phyloP scores from a whole-genome alignment of 495 filamentous ascomycete genomes.

The Pyronema domesticum region DNA sequence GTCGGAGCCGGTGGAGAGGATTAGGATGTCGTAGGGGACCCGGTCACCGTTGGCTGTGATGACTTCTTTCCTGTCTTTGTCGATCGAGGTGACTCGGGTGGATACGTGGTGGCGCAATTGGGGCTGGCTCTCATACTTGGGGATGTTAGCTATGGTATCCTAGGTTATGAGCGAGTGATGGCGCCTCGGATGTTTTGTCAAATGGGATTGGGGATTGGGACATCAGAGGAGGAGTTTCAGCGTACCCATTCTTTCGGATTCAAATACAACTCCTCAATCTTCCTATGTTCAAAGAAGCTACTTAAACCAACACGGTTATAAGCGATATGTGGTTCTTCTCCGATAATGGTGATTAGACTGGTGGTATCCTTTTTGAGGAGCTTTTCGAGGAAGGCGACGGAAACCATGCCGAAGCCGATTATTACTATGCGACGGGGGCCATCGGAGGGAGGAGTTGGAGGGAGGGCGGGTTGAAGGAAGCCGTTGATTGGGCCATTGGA shows the following conservation, averaged over 20 bases:
- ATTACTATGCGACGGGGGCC: conserved; percentile 59
- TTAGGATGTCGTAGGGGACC: conserved; percentile 71
- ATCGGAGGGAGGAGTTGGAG: not conserved
- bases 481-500: not conserved
- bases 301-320: conserved; percentile 96
- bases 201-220: not conserved
- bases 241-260: conserved; percentile 79
- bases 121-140: conserved; percentile 29
- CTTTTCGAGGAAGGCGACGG: conserved; percentile 88
- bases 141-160: not conserved
- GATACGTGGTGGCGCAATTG: conserved; percentile 71
- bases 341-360: conserved; percentile 78
- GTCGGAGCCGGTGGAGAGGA: conserved; percentile 84
- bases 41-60: conserved; percentile 50
- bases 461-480: not conserved
- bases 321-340: conserved; percentile 78
- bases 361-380: conserved; percentile 62
- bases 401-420: conserved; percentile 90
- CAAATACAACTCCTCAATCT: conserved; percentile 77
- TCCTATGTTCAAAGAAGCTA: conserved; percentile 77
- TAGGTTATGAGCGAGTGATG: not conserved
- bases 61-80: conserved; percentile 45
- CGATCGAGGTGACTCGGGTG: conserved; percentile 56
- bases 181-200: too few relatives aligned
- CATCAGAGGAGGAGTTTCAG: not conserved